Conservation (phyloP, 1,139 yeast species). For the Candida pseudoviswanathii region DNA sequence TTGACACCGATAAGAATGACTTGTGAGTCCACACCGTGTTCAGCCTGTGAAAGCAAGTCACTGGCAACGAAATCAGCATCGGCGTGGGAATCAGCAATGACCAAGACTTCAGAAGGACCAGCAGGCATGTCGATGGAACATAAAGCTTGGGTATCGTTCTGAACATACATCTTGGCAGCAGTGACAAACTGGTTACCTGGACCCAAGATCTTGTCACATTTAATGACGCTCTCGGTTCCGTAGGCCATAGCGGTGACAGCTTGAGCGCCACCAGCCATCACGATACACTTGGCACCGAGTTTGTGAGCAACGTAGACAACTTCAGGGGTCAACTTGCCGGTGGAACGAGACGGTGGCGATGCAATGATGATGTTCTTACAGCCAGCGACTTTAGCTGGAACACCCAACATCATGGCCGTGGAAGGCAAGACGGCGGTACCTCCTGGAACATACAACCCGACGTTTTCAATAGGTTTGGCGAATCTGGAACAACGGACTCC, state of each 20-base stretch:
- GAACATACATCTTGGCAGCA: conserved; percentile 97
- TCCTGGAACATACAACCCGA: conserved; percentile 96
- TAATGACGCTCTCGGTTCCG: conserved; percentile 89
- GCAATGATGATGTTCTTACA: conserved; percentile 93
- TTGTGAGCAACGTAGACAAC: conserved; percentile 97
- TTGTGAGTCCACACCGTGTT: conserved; percentile 97
- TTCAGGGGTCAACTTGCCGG: conserved; percentile 94
- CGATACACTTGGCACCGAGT: conserved; percentile 86
- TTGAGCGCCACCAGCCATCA: conserved; percentile 98
- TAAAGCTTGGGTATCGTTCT: conserved; percentile 91
- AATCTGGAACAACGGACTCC: conserved; percentile 95
- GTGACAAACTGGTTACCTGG: conserved; percentile 99
- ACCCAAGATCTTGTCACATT: conserved; percentile 95
- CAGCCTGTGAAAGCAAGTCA: conserved; percentile 95
- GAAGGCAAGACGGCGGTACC: conserved; percentile 99
- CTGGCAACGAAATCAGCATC: conserved; percentile 96
- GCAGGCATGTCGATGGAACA: conserved; percentile 99
- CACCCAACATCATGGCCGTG: conserved; percentile 97
- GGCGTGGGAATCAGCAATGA: conserved; percentile 82
- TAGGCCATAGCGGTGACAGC: conserved; percentile 99
- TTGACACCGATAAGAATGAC: conserved; percentile 87
- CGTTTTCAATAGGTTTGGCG: conserved; percentile 91
- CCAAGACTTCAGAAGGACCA: conserved; percentile 97
- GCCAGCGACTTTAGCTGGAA: conserved; percentile 98
- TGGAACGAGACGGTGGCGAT: conserved; percentile 92